phyloP scores from a whole-genome alignment of 805 yeast genomes.

The Metschnikowia vanudenii region DNA sequence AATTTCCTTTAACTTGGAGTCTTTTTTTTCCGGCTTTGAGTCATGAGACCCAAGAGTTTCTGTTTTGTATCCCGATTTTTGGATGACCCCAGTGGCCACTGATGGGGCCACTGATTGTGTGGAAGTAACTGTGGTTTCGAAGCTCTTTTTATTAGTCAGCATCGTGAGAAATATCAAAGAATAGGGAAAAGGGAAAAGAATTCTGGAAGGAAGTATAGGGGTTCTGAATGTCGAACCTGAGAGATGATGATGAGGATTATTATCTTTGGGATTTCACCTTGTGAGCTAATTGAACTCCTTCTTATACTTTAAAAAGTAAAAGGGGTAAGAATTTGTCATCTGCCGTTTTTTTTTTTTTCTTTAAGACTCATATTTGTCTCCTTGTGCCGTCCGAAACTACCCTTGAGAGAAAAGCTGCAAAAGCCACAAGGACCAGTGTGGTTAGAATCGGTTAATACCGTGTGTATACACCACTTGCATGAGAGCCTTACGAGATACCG shows the following conservation, averaged over 20 bases:
- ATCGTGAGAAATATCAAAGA: neutral
- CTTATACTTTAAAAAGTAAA: too few species aligned
- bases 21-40: neutral
- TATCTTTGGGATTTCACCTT: too few species aligned
- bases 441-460: too few species aligned
- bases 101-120: slow-evolving; percentile 11
- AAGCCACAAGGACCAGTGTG: neutral
- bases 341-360: too few species aligned
- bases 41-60: neutral
- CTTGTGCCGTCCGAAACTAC: too few species aligned
- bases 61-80: neutral
- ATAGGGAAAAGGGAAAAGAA: neutral
- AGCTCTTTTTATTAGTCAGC: slow-evolving; percentile 13
- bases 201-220: neutral
- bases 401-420: too few species aligned
- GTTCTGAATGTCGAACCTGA: neutral
- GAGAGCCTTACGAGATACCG: slow-evolving; percentile 1
- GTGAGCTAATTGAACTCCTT: too few species aligned
- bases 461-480: neutral
- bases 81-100: slow-evolving; percentile 1
- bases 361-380: too few species aligned
- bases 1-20: slow-evolving; percentile 4
- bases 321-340: too few species aligned
- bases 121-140: slow-evolving; percentile 8
- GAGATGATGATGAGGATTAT: too few species aligned